phyloP scores from a whole-genome alignment of 2,329 filamentous ascomycete species.

The Arthrinium puccinioides region DNA sequence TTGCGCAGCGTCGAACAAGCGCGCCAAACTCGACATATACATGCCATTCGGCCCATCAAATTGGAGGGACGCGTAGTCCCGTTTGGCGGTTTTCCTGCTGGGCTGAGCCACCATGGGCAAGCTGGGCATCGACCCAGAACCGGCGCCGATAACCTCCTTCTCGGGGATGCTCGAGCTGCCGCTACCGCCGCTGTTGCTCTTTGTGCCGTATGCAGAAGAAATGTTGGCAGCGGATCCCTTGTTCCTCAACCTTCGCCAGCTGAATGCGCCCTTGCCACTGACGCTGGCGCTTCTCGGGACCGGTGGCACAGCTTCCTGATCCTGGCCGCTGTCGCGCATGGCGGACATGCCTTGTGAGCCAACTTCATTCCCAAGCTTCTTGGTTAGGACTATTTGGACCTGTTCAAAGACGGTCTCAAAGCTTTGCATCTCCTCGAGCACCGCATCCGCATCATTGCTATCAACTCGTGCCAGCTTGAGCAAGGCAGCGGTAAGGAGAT shows the following conservation, averaged over 20 bases:
- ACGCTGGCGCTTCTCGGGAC: slow-evolving; percentile 52
- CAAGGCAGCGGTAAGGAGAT: slow-evolving; percentile 81
- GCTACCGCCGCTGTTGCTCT: slow-evolving; percentile 27
- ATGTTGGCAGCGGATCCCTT: slow-evolving; percentile 73
- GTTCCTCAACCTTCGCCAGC: slow-evolving; percentile 81
- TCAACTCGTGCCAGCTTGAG: slow-evolving; percentile 79
- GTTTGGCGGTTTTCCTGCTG: slow-evolving; percentile 61
- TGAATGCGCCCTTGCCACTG: slow-evolving; percentile 70
- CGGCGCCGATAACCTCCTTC: slow-evolving; percentile 48
- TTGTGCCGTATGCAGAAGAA: slow-evolving; percentile 41
- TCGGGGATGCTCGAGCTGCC: slow-evolving; percentile 23
- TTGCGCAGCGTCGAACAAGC: slow-evolving; percentile 88
- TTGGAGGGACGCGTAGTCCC: slow-evolving; percentile 59
- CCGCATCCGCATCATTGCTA: slow-evolving; percentile 81
- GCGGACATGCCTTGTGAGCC: slow-evolving; percentile 59
- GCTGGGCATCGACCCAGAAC: slow-evolving; percentile 57
- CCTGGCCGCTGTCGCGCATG: slow-evolving; percentile 35
- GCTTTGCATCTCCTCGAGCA: slow-evolving; percentile 89
- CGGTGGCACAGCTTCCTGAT: slow-evolving; percentile 23
- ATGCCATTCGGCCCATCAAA: slow-evolving; percentile 79
- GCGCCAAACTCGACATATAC: slow-evolving; percentile 87
- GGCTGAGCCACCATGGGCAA: slow-evolving; percentile 68
- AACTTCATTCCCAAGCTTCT: slow-evolving; percentile 90
- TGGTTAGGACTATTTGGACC: slow-evolving; percentile 66
- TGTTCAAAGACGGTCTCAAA: slow-evolving; percentile 82